Evolutionary conservation across 179 eudicot species (phyloP).

Genomic region (Beta corolliflora): DNA sequence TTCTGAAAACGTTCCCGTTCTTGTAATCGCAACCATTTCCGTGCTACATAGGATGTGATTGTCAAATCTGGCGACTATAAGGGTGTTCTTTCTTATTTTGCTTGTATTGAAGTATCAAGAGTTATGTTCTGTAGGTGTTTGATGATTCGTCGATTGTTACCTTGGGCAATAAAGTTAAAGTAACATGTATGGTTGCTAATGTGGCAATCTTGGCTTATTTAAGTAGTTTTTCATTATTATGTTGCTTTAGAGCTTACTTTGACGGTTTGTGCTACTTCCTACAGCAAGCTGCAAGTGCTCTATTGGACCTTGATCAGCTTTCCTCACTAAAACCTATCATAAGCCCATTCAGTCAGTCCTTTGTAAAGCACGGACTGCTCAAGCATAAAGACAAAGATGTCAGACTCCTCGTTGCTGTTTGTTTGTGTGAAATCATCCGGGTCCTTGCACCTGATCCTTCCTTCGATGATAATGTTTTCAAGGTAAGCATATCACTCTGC

Average conservation of each 20-base stretch:
- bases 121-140: not conserved
- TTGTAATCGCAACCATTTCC: no score
- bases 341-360: constrained; percentile 60
- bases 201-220: not conserved
- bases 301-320: constrained; percentile 57
- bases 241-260: not conserved
- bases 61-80: not conserved
- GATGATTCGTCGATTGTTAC: not conserved
- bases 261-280: constrained; percentile 8
- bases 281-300: constrained; percentile 72
- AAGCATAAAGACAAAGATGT: constrained; percentile 74
- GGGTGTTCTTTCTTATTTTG: not conserved
- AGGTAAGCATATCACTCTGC: constrained; percentile 41
- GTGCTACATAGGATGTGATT: not conserved
- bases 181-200: not conserved
- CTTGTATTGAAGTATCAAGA: not conserved
- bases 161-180: not conserved
- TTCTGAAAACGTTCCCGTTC: no score
- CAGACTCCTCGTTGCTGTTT: constrained; percentile 68
- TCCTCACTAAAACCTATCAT: constrained; percentile 44
- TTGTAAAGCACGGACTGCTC: constrained; percentile 61
- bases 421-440: constrained; percentile 74
- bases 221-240: not conserved
- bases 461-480: constrained; percentile 49
- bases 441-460: constrained; percentile 85